Evolutionary conservation across 192 early-diverging fungal species (phyloP).

Genomic region (Phycomyces blakesleeanus): DNA sequence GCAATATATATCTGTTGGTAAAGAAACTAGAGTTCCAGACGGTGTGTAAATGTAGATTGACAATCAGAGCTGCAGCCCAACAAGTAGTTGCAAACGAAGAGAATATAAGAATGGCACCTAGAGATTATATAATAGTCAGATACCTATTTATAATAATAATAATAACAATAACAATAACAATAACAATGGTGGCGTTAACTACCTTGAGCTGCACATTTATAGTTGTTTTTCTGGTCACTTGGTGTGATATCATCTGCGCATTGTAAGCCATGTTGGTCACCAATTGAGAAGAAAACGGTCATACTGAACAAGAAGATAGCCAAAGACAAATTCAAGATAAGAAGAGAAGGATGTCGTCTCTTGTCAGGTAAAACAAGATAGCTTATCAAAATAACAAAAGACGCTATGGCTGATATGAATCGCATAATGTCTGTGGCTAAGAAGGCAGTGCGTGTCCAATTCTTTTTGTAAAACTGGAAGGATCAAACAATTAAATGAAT

Average conservation of each 20-base stretch:
- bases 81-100: conserved; percentile 35
- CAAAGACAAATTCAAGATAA: conserved; percentile 45
- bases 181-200: not conserved
- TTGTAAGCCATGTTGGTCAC: conserved; percentile 40
- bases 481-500: not conserved
- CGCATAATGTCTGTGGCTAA: conserved; percentile 42
- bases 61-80: conserved; percentile 45
- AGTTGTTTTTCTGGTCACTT: conserved; percentile 45
- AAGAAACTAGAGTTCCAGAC: conserved; percentile 54
- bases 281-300: conserved; percentile 45
- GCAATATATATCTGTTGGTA: conserved; percentile 35
- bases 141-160: too few species aligned
- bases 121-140: not conserved
- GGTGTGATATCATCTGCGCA: conserved; percentile 34
- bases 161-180: too few species aligned
- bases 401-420: conserved; percentile 34
- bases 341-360: conserved; percentile 41
- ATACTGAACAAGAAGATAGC: conserved; percentile 48
- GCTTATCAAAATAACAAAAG: conserved; percentile 41
- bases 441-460: conserved; percentile 38
- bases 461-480: conserved; percentile 35
- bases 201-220: conserved; percentile 49
- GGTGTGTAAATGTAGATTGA: conserved; percentile 51
- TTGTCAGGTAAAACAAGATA: conserved; percentile 47
- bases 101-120: conserved; percentile 49